These are phyloP conservation scores for Xylaria sp. DNA, from an alignment of 2,329 filamentous ascomycete genomes.

Conservation along the genomic window DNA sequence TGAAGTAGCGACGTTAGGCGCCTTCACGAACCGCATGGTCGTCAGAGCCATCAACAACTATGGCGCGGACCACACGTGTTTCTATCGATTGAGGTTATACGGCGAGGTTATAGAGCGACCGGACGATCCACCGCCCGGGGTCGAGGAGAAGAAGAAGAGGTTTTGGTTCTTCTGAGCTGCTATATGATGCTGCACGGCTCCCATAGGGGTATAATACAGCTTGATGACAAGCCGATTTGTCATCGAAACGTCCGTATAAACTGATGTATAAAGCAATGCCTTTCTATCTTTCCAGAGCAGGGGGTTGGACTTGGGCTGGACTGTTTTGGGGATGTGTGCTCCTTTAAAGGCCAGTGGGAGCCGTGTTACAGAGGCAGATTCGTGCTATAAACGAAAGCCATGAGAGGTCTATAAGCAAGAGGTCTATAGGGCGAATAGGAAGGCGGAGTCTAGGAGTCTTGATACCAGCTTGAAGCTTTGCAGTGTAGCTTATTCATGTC, in stretches of 20 bases:
- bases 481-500: constrained; percentile 36
- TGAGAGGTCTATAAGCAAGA: background rate
- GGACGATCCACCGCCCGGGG: background rate
- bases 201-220: background rate
- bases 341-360: constrained; percentile 17
- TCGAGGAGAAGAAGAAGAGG: background rate
- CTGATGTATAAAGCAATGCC: constrained; percentile 10
- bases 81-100: constrained; percentile 72
- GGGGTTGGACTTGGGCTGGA: constrained; percentile 1
- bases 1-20: constrained; percentile 60
- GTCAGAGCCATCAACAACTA: constrained; percentile 69
- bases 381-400: background rate
- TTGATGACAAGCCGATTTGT: background rate
- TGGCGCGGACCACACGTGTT: constrained; percentile 71
- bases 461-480: constrained; percentile 40
- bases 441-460: constrained; percentile 34
- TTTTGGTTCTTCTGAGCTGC: constrained; percentile 10
- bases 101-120: constrained; percentile 53
- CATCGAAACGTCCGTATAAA: background rate
- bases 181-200: background rate
- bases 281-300: background rate
- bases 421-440: constrained; percentile 3
- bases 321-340: constrained; percentile 16
- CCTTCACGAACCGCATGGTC: constrained; percentile 63
- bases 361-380: constrained; percentile 9